Evolutionary conservation across 371 early-diverging fungal species (phyloP), one percentile per base, ranked within the genome.

Genomic region (Circinella minor): DNA sequence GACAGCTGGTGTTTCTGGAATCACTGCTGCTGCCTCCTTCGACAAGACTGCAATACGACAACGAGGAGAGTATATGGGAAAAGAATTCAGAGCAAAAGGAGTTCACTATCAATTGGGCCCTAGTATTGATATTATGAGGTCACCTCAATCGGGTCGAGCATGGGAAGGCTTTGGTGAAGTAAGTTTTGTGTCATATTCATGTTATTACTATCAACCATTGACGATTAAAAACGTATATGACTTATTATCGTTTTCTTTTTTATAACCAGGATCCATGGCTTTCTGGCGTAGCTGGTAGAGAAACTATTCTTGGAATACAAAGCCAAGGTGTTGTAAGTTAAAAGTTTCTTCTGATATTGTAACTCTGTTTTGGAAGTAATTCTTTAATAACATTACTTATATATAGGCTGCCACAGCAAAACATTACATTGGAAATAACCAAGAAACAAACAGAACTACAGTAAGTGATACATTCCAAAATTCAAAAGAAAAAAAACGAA

Each of bases 161-260:
- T 90, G 88, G 86, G 90, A 90, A 77, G 79, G 75, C 37, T 81
- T 79, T 36, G 88, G 89, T 60, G 90, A 83, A 71, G 51, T 51
- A 51, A 17, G 51, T 15, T 5, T 13, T 15, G 3, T n/a, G 37
- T 5, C 15, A 1, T 51, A 51, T 51, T 5, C 15, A 11, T 15
- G 0, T 47, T 11, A 9, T 15, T 47, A 15, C 47, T 47, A 11
- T 47, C 3, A 47, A 1, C 47, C 15, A 47, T 15, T 47, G 47
- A 47, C 3, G 47, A 11, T 47, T 47, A 47, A 11, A 47, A 27
- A 2, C 2, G 27, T 27, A 27, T 27, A 27, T 27, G 27, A 27
- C 27, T 27, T 2, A 2, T 27, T 27, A 27, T 27, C 27, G 27
- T 27, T 43, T 11, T 43, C 43, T 11, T 11, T 43, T 43, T 43